Base-by-base conservation (phyloP, 31 red algal species). In the Odonthalia washingtoniensis region DNA sequence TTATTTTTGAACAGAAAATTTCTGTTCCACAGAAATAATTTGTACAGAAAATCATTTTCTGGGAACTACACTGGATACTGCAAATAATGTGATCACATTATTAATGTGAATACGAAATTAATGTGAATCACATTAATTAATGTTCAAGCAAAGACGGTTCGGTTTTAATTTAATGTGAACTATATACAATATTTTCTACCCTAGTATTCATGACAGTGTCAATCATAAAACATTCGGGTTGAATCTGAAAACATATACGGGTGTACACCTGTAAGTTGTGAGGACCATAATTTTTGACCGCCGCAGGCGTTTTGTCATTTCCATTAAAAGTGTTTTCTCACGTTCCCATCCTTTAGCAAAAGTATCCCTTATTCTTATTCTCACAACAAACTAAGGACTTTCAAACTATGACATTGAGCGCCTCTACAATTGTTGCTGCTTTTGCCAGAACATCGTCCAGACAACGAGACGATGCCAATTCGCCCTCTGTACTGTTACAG, bases 71-170 rank as follows among this genome's bases (percentile, higher is more conserved):
- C n/a, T n/a, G n/a, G n/a, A n/a, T n/a, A n/a, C n/a, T n/a, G 49
- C 49, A 57, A 57, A 14, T 57, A 57, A 57, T 57, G 49, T 57
- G 49, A 57, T 57, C 49, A 57, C 9, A 14, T 14, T 14, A 57
- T 57, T 57, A 57, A 57, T 57, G 49, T 57, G 49, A 57, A 14
- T 57, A 57, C 49, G 21, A 57, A 57, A 57, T 57, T 57, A 57
- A 14, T 57, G 49, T 57, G 49, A 57, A 21, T 57, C 49, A 14
- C 49, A 57, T 57, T 21, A 57, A 57, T 14, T 57, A 14, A 57
- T 57, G 49, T 57, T 57, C 21, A 14, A n/a, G 49, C 9, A 57
- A 21, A 14, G 12, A 57, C 21, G 49, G 21, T 9, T 21, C 12
- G 21, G 12, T 9, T 9, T 57, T 14, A 57, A 57, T 14, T 57